phyloP scores from a whole-genome alignment of 2,329 filamentous ascomycete genomes.

The Helicocarpus griseus region DNA sequence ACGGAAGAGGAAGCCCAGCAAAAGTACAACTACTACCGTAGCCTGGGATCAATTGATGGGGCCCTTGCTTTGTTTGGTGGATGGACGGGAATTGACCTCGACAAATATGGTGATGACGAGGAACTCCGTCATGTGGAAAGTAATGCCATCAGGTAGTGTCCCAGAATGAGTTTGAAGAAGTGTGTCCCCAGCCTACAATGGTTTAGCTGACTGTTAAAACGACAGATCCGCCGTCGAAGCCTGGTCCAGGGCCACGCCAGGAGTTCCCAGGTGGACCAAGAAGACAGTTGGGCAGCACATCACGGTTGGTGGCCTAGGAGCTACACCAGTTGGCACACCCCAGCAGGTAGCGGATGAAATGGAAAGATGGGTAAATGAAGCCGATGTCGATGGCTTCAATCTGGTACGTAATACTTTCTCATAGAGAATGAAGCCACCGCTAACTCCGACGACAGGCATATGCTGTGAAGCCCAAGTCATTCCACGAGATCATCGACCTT shows the following conservation, averaged over 20 bases:
- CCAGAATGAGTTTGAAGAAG: background rate
- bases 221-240: constrained; percentile 39
- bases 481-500: constrained; percentile 57
- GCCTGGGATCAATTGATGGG: constrained; percentile 55
- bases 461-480: constrained; percentile 56
- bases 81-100: constrained; percentile 61
- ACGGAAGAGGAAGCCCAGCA: constrained; percentile 57
- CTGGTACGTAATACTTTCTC: constrained; percentile 41
- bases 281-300: constrained; percentile 59
- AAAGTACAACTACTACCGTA: constrained; percentile 53
- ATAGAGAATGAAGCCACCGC: too few species aligned
- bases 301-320: constrained; percentile 57
- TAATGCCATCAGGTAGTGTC: constrained; percentile 44
- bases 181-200: too few species aligned
- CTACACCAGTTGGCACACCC: constrained; percentile 55
- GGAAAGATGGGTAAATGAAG: constrained; percentile 57
- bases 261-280: constrained; percentile 61
- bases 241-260: constrained; percentile 48
- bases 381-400: constrained; percentile 67
- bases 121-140: constrained; percentile 53
- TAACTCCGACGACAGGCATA: constrained; percentile 42
- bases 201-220: constrained; percentile 3
- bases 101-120: constrained; percentile 52
- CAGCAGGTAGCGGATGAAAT: constrained; percentile 57
- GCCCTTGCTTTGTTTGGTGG: constrained; percentile 63